Conservation (phyloP, 441 rosid species). For the Breynia disticha region DNA sequence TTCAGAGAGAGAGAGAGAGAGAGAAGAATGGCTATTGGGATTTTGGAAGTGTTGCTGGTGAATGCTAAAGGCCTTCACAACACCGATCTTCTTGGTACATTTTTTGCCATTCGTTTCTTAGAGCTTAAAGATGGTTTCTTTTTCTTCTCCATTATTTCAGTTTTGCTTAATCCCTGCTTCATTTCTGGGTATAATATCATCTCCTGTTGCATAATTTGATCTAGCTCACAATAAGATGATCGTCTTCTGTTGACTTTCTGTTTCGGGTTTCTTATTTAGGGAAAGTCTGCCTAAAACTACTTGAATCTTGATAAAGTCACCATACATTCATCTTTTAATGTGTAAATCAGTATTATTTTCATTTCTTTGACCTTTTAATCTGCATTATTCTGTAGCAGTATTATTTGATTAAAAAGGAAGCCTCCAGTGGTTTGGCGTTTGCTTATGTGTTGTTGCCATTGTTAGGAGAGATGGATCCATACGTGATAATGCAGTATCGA, state of each 20-base stretch:
- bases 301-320: too few relatives aligned
- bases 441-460: not conserved
- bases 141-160: not conserved
- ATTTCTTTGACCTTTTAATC: too few relatives aligned
- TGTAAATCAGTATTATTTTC: too few relatives aligned
- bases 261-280: too few relatives aligned
- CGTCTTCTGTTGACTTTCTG: too few relatives aligned
- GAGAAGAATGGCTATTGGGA: constrained; percentile 52
- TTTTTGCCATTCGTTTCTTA: not conserved
- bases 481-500: constrained; percentile 58
- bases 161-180: not conserved
- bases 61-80: constrained; percentile 56
- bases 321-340: too few relatives aligned
- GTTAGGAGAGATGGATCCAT: constrained; percentile 61
- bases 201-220: too few relatives aligned
- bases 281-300: too few relatives aligned
- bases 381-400: too few relatives aligned
- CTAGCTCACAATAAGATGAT: too few relatives aligned
- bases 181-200: not conserved
- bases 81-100: constrained; percentile 49
- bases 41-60: constrained; percentile 54
- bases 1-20: constrained; percentile 3
- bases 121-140: not conserved
- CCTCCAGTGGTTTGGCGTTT: too few relatives aligned
- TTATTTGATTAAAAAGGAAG: too few relatives aligned